Evolutionary conservation across 208 protist species (phyloP).

Genomic region (Acanthamoeba royreba): DNA sequence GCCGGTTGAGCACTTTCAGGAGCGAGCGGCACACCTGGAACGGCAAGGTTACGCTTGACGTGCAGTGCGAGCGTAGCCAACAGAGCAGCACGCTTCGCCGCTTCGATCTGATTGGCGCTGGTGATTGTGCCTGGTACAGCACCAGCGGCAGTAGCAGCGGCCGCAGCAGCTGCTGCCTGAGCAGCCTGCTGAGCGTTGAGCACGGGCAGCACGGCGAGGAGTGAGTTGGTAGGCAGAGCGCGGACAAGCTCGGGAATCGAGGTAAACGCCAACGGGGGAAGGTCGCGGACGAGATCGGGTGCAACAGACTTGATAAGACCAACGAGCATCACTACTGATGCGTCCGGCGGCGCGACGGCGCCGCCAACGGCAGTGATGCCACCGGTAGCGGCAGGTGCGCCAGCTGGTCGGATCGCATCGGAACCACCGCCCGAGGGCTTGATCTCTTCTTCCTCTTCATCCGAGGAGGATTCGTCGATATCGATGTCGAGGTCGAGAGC

Average conservation of each 20-base stretch:
- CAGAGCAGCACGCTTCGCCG: neutral
- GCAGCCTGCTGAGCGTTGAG: neutral
- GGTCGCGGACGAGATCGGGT: conserved; percentile 1
- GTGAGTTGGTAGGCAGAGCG: neutral
- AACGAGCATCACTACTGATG: conserved; percentile 14
- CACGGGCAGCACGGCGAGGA: neutral
- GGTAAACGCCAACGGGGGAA: neutral
- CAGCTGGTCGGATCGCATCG: no score
- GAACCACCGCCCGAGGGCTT: neutral
- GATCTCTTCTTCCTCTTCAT: conserved; percentile 32
- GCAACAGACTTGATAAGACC: neutral
- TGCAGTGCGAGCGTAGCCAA: conserved; percentile 23
- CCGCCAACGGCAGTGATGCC: neutral
- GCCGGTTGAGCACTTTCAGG: neutral
- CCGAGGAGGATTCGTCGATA: conserved; percentile 47
- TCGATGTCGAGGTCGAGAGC: conserved; percentile 50
- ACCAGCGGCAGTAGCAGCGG: neutral
- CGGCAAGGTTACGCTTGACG: neutral
- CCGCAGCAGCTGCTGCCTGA: neutral
- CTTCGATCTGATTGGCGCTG: neutral
- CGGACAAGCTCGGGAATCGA: conserved; percentile 3
- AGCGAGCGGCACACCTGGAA: neutral
- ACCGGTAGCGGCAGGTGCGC: neutral
- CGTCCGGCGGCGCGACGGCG: neutral
- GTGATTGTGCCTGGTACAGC: neutral